Evolutionary conservation across 306 rosid genomes (phyloP), one percentile per base, ranked within the genome.

Genomic region (Purshia tridentata): DNA sequence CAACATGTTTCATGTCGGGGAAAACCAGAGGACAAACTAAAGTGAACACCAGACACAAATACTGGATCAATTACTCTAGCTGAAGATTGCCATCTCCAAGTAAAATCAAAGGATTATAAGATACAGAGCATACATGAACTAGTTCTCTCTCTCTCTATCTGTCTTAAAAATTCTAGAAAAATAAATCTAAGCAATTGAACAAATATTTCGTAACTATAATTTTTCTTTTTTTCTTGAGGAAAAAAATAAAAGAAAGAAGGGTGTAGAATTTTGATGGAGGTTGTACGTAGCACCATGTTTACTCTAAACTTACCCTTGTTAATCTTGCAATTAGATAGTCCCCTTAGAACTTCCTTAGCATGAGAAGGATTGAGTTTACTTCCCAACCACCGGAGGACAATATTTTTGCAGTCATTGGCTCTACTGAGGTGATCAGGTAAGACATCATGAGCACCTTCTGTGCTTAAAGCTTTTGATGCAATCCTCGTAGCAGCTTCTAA

Each of bases 321-420:
- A n/a, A 84, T 80, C 1, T 91, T 88, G 89, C 99, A 94, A 85
- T 86, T 91, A 55, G 97, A 91, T 64, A 94, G 78, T 62, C 90
- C 97, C 80, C 99, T 84, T 35, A 94, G 96, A 83, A 90, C 83
- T 65, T 90, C 87, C 90, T 89, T 94, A 13, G 96, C 89, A 9
- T 51, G 86, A 83, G 89, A 74, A 70, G 96, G 91, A 66, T 80
- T 76, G 72, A 94, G 91, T 86, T 91, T 86, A 73, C 99, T 88
- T 23, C 96, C 95, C 60, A 94, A 81, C 99, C 99, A 94, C 44
- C 95, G 87, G 9, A 78, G 92, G 74, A 91, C 99, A 50, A 94
- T 72, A 79, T 62, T 83, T 79, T 81, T 91, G 78, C 99, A 94
- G 76, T 87, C 97, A 67, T 70, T 81, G 63, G 88, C 72, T 84